Base-by-base conservation (phyloP, 129 eudicot genomes). In the Dittrichia graveolens region DNA sequence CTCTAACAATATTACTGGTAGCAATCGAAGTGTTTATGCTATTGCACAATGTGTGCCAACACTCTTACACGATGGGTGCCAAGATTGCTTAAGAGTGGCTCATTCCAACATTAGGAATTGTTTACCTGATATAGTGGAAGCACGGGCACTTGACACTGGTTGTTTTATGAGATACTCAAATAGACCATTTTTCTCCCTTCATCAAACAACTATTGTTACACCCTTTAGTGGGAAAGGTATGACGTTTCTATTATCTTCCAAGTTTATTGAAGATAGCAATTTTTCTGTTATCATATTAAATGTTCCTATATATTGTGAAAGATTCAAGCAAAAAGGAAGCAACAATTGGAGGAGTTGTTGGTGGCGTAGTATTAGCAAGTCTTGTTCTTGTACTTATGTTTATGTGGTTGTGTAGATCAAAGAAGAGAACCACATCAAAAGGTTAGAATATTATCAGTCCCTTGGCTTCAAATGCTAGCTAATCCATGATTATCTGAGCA, bases 161-260 rank as follows among this genome's bases (percentile, higher is more conserved):
- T 86, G 96, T 74, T 89, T 86, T 45, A 42, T 89, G 66, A 78
- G 96, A 76, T 89, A 80, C 42, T 89, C 96, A 0, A 84, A 75
- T 14, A 69, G 80, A 0, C 38, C 88, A 3, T 89, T 86, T 54
- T 89, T 89, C 43, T 1, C 86, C n/a, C 74, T 45, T 60, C 84
- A 84, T 59, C 75, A 84, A 70, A 84, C 79, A 5, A 69, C 63
- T 3, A 42, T 82, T 39, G 78, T 89, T 58, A 49, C 77, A 8
- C 82, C 89, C 2, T 89, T 81, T 70, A 76, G 85, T n/a, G 77
- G 46, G 54, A 73, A 83, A 65, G 91, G 96, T 75, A 56, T 79
- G 61, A 9, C 15, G n/a, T n/a, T n/a, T n/a, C n/a, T n/a, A n/a
- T n/a, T n/a, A n/a, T n/a, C n/a, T n/a, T 8, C 24, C 35, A 47